A percentile compares a stretch with the other conserved stretches of the same genome.
Evolutionary conservation across 1,284 basidiomycete species (phyloP).

Genomic region (Entoloma clypeatum): DNA sequence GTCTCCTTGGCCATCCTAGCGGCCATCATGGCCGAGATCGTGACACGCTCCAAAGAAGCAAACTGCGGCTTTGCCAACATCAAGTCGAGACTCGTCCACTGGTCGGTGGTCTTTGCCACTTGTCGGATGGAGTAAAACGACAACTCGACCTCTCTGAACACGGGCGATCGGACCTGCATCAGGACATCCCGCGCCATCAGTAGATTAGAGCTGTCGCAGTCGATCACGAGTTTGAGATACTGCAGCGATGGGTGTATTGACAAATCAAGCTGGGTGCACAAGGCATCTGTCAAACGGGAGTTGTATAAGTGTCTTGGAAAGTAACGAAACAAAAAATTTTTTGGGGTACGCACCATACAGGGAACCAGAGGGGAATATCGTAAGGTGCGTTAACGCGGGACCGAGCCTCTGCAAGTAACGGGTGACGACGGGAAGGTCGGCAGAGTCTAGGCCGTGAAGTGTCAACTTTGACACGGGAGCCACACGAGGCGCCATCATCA

Average conservation of each 20-base stretch:
- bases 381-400: constrained; percentile 13
- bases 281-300: constrained; percentile 6
- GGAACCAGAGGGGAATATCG: constrained; percentile 9
- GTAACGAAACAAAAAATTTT: neutral
- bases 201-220: constrained; percentile 12
- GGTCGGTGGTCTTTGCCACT: constrained; percentile 4
- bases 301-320: neutral
- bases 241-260: constrained; percentile 10
- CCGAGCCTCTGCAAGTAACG: constrained; percentile 14
- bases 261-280: constrained; percentile 11
- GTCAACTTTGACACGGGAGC: constrained; percentile 14
- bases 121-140: constrained; percentile 14
- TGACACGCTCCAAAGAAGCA: constrained; percentile 6
- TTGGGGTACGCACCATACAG: constrained; percentile 12
- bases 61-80: constrained; percentile 9
- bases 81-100: constrained; percentile 13
- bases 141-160: constrained; percentile 12
- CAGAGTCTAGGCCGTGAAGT: constrained; percentile 10
- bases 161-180: constrained; percentile 9
- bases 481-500: constrained; percentile 10
- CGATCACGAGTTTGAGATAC: constrained; percentile 15
- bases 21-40: constrained; percentile 11
- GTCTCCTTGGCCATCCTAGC: constrained; percentile 9
- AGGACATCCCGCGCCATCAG: constrained; percentile 9
- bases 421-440: constrained; percentile 12